Evolutionary conservation across 2,329 filamentous ascomycete species (phyloP).

Genomic region (Penicillium sp.): DNA sequence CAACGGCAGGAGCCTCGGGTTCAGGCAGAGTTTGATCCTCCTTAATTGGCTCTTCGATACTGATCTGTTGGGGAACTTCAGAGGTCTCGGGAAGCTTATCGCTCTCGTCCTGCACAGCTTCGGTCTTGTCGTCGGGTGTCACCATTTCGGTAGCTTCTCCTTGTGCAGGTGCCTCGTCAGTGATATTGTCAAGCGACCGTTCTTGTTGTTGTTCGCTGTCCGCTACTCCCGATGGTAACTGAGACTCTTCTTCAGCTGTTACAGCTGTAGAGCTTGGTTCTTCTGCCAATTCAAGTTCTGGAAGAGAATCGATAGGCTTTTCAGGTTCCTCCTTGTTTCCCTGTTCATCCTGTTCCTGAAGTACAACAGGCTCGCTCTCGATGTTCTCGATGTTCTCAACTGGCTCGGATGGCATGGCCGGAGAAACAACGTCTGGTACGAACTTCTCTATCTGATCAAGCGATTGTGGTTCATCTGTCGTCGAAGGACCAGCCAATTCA

Average conservation of each 20-base stretch:
- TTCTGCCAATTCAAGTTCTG: background rate
- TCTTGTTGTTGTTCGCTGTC: background rate
- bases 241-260: background rate
- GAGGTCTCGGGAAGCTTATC: background rate
- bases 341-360: background rate
- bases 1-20: background rate
- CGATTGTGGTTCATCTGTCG: background rate
- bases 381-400: background rate
- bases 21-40: background rate
- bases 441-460: background rate
- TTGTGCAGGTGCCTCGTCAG: background rate
- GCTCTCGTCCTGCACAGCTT: background rate
- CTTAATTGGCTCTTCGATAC: background rate
- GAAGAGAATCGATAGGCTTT: background rate
- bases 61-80: background rate
- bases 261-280: background rate
- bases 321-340: background rate
- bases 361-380: background rate
- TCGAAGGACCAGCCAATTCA: background rate
- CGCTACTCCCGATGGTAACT: background rate
- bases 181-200: background rate
- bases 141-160: background rate
- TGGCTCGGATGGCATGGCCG: background rate
- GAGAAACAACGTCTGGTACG: background rate
- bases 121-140: background rate